Conservation (phyloP, 768 basidiomycete genomes). For the Myochromella boudieri region DNA sequence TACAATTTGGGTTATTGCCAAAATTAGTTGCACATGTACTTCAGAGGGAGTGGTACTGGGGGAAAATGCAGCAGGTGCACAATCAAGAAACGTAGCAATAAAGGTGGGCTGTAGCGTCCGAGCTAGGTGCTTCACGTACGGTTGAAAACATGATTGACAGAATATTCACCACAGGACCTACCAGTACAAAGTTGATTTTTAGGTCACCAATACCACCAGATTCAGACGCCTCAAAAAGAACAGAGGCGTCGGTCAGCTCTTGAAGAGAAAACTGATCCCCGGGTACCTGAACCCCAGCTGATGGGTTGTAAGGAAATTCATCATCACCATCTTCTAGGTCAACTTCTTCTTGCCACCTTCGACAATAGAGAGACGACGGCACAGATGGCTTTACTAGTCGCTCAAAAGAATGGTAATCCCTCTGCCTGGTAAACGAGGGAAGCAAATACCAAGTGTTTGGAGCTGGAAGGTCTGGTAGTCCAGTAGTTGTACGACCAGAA, state of each 20-base stretch:
- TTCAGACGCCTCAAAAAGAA: constrained; percentile 4
- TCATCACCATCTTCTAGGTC: constrained; percentile 35
- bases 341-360: constrained; percentile 34
- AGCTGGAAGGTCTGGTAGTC: constrained; percentile 2
- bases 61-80: constrained; percentile 79
- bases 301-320: constrained; percentile 26
- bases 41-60: constrained; percentile 60
- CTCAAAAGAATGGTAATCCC: constrained; percentile 58
- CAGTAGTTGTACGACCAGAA: constrained; percentile 13
- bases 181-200: constrained; percentile 4
- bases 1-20: constrained; percentile 57
- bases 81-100: constrained; percentile 83
- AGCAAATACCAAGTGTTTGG: constrained; percentile 67
- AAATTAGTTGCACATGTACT: constrained; percentile 58
- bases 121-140: constrained; percentile 57
- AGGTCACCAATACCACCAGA: constrained; percentile 4
- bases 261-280: constrained; percentile 6
- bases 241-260: constrained; percentile 9
- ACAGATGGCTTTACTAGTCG: constrained; percentile 35
- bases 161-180: constrained; percentile 2
- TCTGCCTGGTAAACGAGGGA: constrained; percentile 51
- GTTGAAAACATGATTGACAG: neutral
- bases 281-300: neutral
- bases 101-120: constrained; percentile 76
- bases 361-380: constrained; percentile 4